Evolutionary conservation across 2,329 filamentous ascomycete genomes (phyloP).

Genomic region (Colletotrichum somersetense): DNA sequence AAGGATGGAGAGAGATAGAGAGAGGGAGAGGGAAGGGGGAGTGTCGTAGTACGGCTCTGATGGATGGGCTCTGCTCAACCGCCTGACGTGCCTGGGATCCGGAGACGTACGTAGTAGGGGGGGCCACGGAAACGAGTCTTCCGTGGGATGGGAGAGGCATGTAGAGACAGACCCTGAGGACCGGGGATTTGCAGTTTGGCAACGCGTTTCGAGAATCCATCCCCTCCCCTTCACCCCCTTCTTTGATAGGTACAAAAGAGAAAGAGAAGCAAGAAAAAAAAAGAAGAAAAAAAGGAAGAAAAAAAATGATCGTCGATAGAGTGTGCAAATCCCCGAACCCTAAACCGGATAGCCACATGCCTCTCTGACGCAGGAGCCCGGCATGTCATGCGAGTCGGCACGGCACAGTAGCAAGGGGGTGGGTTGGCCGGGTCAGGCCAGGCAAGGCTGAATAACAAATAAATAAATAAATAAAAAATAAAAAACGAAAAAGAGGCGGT

Average conservation of each 20-base stretch:
- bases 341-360: constrained; percentile 30
- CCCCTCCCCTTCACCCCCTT: too few relatives aligned
- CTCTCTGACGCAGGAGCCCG: constrained; percentile 8
- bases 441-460: neutral
- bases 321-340: constrained; percentile 40
- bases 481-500: neutral
- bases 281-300: neutral
- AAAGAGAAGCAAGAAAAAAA: neutral
- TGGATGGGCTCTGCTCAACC: constrained; percentile 16
- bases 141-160: constrained; percentile 10
- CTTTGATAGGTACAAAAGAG: neutral
- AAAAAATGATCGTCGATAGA: constrained; percentile 37
- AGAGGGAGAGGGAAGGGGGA: neutral
- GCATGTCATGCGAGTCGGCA: constrained; percentile 11
- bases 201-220: constrained; percentile 37
- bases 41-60: neutral
- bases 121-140: constrained; percentile 19
- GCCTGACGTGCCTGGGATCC: neutral
- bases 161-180: constrained; percentile 7
- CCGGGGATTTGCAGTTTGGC: constrained; percentile 35
- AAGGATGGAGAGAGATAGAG: neutral
- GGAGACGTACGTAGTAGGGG: constrained; percentile 12
- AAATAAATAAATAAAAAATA: too few relatives aligned
- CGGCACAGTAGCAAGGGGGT: neutral
- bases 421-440: neutral